A percentile compares a stretch with the other conserved stretches of the same genome.
phyloP scores from a whole-genome alignment of 1,284 basidiomycete genomes.

The Fomitopsis betulina region DNA sequence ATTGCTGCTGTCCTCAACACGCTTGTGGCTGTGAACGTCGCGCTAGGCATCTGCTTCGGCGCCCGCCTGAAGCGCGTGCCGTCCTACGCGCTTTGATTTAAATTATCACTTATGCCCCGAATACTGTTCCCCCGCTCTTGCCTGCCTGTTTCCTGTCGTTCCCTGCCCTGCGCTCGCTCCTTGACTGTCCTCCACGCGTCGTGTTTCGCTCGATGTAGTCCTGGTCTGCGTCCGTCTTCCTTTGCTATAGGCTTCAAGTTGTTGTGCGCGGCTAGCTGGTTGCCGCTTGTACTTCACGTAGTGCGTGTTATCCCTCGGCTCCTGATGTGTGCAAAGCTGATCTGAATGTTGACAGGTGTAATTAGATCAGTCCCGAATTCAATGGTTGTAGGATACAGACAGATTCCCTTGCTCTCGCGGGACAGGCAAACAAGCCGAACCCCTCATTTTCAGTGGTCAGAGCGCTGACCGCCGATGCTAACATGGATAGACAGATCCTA shows the following conservation, averaged over 20 bases:
- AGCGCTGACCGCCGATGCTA: too few relatives aligned
- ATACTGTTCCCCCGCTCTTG: neutral
- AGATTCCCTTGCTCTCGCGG: neutral
- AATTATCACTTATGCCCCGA: neutral
- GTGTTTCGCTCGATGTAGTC: too few relatives aligned
- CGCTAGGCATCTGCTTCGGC: neutral
- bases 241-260: too few relatives aligned
- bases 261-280: neutral
- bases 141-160: neutral
- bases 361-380: neutral
- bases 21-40: neutral
- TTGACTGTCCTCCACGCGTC: too few relatives aligned
- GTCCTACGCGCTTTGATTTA: neutral
- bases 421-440: too few relatives aligned
- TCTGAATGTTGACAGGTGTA: neutral
- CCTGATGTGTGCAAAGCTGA: neutral
- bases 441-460: too few relatives aligned
- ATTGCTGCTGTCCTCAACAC: neutral
- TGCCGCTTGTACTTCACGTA: neutral
- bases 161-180: neutral
- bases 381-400: neutral
- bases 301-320: neutral
- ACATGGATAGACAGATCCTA: too few relatives aligned
- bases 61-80: neutral
- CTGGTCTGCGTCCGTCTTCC: too few relatives aligned